These are phyloP conservation scores for Tillandsia leiboldiana DNA, from an alignment of 176 grass and related monocot species.

Conservation along the genomic window DNA sequence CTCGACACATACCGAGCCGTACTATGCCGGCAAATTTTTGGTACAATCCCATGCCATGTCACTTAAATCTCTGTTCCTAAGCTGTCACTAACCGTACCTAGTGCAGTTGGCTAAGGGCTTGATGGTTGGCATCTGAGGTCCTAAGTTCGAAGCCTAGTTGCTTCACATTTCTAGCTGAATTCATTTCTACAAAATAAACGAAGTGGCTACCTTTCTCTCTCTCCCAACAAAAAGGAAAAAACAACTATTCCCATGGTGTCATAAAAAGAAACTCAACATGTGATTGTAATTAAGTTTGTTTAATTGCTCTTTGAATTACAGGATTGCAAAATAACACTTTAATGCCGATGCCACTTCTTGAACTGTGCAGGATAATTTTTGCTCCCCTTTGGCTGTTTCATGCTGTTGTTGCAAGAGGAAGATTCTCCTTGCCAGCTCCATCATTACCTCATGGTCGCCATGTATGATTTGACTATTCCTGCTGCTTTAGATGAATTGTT, in stretches of 20 bases:
- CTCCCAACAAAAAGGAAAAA: too few species aligned
- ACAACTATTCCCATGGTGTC: not conserved
- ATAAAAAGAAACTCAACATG: not conserved
- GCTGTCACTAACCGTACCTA: too few species aligned
- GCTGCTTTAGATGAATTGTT: not conserved
- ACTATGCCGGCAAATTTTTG: too few species aligned
- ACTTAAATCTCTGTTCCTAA: too few species aligned
- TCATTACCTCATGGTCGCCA: conserved; percentile 79
- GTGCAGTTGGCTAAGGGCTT: too few species aligned
- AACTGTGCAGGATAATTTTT: conserved; percentile 65
- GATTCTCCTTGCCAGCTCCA: conserved; percentile 95
- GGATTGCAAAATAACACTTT: not conserved
- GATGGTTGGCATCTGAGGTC: too few species aligned
- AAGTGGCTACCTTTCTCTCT: too few species aligned
- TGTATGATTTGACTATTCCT: conserved; percentile 36
- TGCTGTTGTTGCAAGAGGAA: conserved; percentile 59
- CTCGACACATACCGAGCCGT: too few species aligned
- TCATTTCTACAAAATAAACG: too few species aligned
- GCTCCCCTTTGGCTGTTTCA: conserved; percentile 92
- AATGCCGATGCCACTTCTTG: conserved; percentile 17
- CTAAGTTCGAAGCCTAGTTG: too few species aligned
- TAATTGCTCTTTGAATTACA: not conserved
- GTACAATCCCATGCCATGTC: too few species aligned
- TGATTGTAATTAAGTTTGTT: not conserved
- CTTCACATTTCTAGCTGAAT: too few species aligned